Evolutionary conservation across 2,329 filamentous ascomycete species (phyloP).

Genomic region (Geosmithia morbida): DNA sequence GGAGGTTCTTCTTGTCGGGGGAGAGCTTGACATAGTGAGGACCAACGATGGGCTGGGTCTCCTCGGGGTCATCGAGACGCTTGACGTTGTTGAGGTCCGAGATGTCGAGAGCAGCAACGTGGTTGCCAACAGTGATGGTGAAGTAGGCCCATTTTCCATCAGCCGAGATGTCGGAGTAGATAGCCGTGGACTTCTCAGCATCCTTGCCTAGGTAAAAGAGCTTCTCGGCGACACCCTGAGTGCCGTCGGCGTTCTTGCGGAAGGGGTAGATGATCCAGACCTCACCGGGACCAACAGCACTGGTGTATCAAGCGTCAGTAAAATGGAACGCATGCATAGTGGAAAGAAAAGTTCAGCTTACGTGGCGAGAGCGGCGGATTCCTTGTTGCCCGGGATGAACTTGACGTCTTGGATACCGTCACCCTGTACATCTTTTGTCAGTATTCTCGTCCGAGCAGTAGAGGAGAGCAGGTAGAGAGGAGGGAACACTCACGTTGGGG

Average conservation of each 20-base stretch:
- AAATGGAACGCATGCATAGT: too few relatives aligned
- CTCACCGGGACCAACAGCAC: slow-evolving; percentile 41
- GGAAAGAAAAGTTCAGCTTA: slow-evolving; percentile 5
- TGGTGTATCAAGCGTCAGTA: slow-evolving; percentile 3
- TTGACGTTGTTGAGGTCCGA: slow-evolving; percentile 43
- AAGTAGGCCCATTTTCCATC: slow-evolving; percentile 45
- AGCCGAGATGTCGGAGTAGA: slow-evolving; percentile 44
- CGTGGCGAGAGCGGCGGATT: slow-evolving; percentile 43
- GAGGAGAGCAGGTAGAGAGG: background rate
- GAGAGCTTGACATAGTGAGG: slow-evolving; percentile 51
- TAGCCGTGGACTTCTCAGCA: slow-evolving; percentile 39
- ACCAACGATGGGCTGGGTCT: slow-evolving; percentile 42
- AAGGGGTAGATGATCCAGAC: slow-evolving; percentile 53
- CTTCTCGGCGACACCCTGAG: slow-evolving; percentile 41
- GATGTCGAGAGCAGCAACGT: slow-evolving; percentile 47
- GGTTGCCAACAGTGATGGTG: slow-evolving; percentile 45
- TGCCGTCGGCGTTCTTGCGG: slow-evolving; percentile 36
- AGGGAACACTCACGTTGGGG: slow-evolving; percentile 24
- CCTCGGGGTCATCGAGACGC: slow-evolving; percentile 44
- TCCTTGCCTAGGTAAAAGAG: slow-evolving; percentile 43
- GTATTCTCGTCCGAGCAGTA: too few relatives aligned
- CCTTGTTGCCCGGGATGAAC: slow-evolving; percentile 46
- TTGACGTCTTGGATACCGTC: slow-evolving; percentile 50
- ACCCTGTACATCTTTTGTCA: slow-evolving; percentile 18
- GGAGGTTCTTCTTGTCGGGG: slow-evolving; percentile 48